Evolutionary conservation across 2,329 filamentous ascomycete genomes (phyloP).

Genomic region (Penicillium fuscoglaucum): DNA sequence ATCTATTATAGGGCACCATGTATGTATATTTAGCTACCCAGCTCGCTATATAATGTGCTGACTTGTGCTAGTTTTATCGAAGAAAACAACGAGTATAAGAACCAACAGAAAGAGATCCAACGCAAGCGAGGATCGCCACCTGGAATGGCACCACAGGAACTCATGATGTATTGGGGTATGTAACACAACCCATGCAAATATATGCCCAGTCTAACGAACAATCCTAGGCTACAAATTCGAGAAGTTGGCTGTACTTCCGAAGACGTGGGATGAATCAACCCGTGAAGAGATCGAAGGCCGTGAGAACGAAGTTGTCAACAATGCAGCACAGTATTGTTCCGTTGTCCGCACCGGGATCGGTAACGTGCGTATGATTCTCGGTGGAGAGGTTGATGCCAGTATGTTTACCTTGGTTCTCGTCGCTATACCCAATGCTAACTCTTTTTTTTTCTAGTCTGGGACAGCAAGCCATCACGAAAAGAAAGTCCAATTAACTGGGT

Average conservation of each 20-base stretch:
- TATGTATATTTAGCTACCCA: slow-evolving; percentile 33
- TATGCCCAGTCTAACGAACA: slow-evolving; percentile 8
- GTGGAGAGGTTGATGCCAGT: slow-evolving; percentile 91
- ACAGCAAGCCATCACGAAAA: slow-evolving; percentile 68
- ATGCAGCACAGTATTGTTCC: slow-evolving; percentile 93
- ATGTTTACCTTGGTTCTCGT: slow-evolving; percentile 32
- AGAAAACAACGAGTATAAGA: slow-evolving; percentile 77
- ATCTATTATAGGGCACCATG: slow-evolving; percentile 53
- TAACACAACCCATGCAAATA: background rate
- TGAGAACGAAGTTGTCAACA: slow-evolving; percentile 72
- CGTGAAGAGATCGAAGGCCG: slow-evolving; percentile 78
- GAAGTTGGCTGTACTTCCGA: slow-evolving; percentile 72
- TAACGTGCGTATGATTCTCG: slow-evolving; percentile 70
- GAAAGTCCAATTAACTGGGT: slow-evolving; percentile 82
- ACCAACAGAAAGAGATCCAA: slow-evolving; percentile 62
- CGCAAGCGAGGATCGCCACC: slow-evolving; percentile 50
- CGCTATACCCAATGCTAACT: slow-evolving; percentile 3
- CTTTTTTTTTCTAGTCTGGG: slow-evolving; percentile 63
- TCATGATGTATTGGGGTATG: slow-evolving; percentile 91
- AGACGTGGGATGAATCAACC: slow-evolving; percentile 69
- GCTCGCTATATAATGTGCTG: slow-evolving; percentile 2
- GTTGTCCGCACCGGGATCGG: slow-evolving; percentile 88
- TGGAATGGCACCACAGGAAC: slow-evolving; percentile 64
- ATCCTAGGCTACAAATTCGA: slow-evolving; percentile 91
- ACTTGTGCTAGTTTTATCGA: slow-evolving; percentile 74